Percentiles rank a stretch among this genome's conserved stretches.
These are phyloP conservation scores for Bolboschoenoplectus hybrid DNA, from an alignment of 202 grass and related monocot species.

Conservation along the genomic window DNA sequence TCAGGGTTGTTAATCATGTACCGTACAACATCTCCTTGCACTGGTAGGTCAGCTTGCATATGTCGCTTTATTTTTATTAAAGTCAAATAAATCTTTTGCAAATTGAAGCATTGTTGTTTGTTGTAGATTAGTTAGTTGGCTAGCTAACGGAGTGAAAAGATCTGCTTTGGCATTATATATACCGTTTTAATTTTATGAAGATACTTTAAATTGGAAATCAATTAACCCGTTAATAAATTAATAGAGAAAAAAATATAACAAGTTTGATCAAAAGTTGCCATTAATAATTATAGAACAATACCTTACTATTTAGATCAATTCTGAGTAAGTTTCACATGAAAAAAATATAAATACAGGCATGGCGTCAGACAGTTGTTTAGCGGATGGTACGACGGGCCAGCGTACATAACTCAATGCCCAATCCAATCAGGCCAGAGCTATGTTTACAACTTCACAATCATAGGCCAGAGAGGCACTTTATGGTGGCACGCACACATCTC, in stretches of 20 bases:
- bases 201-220: not conserved
- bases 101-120: slow-evolving; percentile 35
- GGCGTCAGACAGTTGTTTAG: slow-evolving; percentile 60
- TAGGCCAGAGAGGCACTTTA: slow-evolving; percentile 68
- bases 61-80: slow-evolving; percentile 26
- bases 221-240: not conserved
- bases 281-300: not conserved
- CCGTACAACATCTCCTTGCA: slow-evolving; percentile 79
- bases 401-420: slow-evolving; percentile 72
- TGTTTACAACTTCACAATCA: slow-evolving; percentile 58
- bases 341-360: slow-evolving; percentile 44
- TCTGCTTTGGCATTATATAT: not conserved
- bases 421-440: slow-evolving; percentile 58
- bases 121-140: slow-evolving; percentile 11
- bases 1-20: slow-evolving; percentile 73
- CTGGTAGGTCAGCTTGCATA: slow-evolving; percentile 49
- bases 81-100: slow-evolving; percentile 18
- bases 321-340: not conserved
- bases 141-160: not conserved
- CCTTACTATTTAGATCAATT: not conserved
- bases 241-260: not conserved
- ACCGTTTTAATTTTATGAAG: not conserved
- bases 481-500: slow-evolving; percentile 87
- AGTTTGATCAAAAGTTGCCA: not conserved
- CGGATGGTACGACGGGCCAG: slow-evolving; percentile 64